These are phyloP conservation scores for Lodderomyces orthopsilosis DNA, from an alignment of 1,139 yeast species.

Conservation along the genomic window DNA sequence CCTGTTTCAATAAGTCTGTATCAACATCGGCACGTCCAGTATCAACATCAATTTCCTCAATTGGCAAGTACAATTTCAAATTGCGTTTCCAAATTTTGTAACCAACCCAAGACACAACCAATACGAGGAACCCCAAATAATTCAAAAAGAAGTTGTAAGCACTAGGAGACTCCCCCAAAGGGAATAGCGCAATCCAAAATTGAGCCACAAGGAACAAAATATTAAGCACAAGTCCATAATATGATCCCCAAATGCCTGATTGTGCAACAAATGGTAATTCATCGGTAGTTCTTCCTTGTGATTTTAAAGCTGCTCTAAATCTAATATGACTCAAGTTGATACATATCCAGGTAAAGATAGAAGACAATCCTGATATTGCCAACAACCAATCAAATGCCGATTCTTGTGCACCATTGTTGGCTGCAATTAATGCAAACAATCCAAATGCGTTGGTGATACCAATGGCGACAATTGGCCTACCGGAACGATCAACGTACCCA, in stretches of 20 bases:
- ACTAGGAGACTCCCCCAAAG: conserved; percentile 26
- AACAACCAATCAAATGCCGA: conserved; percentile 42
- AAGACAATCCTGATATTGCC: conserved; percentile 40
- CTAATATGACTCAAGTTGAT: conserved; percentile 37
- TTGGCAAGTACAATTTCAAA: conserved; percentile 28
- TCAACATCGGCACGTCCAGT: conserved; percentile 33
- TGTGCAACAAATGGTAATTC: conserved; percentile 29
- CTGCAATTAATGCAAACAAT: conserved; percentile 38
- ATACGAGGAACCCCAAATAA: conserved; percentile 35
- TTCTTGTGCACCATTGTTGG: conserved; percentile 31
- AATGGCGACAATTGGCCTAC: conserved; percentile 43
- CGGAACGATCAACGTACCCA: conserved; percentile 37
- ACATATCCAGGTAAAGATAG: conserved; percentile 42
- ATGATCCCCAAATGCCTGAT: conserved; percentile 35
- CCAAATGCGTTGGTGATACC: conserved; percentile 34
- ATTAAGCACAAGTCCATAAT: conserved; percentile 30
- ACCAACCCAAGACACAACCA: conserved; percentile 30
- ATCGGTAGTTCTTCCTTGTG: conserved; percentile 26
- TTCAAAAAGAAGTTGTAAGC: conserved; percentile 36
- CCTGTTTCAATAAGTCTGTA: conserved; percentile 14
- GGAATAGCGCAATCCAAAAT: conserved; percentile 38
- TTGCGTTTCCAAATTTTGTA: conserved; percentile 33
- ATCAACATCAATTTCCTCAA: conserved; percentile 31
- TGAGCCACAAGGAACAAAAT: conserved; percentile 31
- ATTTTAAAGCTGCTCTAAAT: conserved; percentile 36